Evolutionary conservation across 768 basidiomycete species (phyloP).

Genomic region (Rubroboletus satanas): DNA sequence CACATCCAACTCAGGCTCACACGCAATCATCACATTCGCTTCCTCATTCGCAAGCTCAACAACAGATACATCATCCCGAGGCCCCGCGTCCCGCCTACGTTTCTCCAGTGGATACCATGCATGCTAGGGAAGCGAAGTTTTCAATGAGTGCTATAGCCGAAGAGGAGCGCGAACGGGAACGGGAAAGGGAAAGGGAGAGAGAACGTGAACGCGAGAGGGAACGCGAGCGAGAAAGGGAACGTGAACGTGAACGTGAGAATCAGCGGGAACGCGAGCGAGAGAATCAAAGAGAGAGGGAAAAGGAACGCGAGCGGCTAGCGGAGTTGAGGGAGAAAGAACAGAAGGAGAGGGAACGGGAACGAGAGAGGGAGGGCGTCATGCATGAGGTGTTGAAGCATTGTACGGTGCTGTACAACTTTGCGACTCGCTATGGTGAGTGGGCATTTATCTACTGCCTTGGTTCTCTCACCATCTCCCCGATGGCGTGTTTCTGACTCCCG

Average conservation of each 20-base stretch:
- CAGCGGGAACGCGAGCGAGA: slow-evolving; percentile 23
- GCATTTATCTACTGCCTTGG: not conserved
- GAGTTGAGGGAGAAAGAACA: slow-evolving; percentile 22
- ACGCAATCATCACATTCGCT: slow-evolving; percentile 26
- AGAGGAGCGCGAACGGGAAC: slow-evolving; percentile 23
- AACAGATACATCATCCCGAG: slow-evolving; percentile 26
- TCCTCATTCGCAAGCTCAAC: slow-evolving; percentile 26
- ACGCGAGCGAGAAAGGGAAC: slow-evolving; percentile 21
- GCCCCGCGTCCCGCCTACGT: slow-evolving; percentile 22
- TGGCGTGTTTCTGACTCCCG: slow-evolving; percentile 1
- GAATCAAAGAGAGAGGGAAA: slow-evolving; percentile 21
- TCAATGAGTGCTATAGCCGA: slow-evolving; percentile 5
- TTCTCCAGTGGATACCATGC: slow-evolving; percentile 29
- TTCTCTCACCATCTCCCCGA: not conserved
- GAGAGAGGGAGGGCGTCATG: slow-evolving; percentile 23
- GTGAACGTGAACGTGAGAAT: slow-evolving; percentile 16
- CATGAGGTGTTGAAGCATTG: slow-evolving; percentile 46
- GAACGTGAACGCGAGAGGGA: slow-evolving; percentile 20
- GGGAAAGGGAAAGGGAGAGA: slow-evolving; percentile 18
- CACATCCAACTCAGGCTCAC: slow-evolving; percentile 19
- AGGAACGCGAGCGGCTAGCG: slow-evolving; percentile 22
- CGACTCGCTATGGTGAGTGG: slow-evolving; percentile 58
- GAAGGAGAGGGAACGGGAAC: slow-evolving; percentile 21
- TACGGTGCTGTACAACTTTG: slow-evolving; percentile 56
- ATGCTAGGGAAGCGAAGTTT: slow-evolving; percentile 24